phyloP scores from a whole-genome alignment of 2,329 filamentous ascomycete genomes.

The Ceratocystis variospora region DNA sequence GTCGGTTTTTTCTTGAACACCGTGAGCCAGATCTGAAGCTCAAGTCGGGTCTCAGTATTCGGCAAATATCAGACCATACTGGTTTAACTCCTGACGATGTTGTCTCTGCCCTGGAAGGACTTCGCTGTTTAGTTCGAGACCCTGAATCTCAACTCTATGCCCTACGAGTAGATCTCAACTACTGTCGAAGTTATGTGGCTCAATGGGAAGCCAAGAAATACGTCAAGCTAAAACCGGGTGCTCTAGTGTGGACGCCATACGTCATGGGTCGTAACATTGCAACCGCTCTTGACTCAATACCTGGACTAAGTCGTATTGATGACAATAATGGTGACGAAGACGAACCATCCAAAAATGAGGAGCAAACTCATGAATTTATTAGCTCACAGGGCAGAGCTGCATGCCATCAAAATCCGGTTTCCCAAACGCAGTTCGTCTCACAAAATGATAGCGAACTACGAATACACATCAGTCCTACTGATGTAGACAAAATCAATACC shows the following conservation, averaged over 20 bases:
- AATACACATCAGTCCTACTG: neutral
- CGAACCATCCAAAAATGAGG: neutral
- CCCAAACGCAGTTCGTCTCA: neutral
- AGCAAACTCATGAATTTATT: neutral
- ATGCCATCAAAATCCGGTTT: neutral
- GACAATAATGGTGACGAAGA: constrained; percentile 44
- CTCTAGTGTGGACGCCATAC: constrained; percentile 89
- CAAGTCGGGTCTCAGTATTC: constrained; percentile 40
- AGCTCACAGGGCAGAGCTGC: constrained; percentile 20
- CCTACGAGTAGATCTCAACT: constrained; percentile 70
- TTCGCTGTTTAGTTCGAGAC: constrained; percentile 80
- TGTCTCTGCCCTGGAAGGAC: constrained; percentile 78
- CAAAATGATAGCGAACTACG: constrained; percentile 11
- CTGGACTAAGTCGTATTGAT: constrained; percentile 68
- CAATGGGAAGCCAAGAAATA: constrained; percentile 86
- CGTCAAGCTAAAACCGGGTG: constrained; percentile 65
- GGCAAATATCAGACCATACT: constrained; percentile 69
- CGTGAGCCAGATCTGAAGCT: constrained; percentile 26
- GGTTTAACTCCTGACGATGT: constrained; percentile 96
- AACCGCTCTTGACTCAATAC: constrained; percentile 69
- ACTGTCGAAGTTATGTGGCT: constrained; percentile 73
- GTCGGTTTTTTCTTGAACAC: constrained; percentile 57
- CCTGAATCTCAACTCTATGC: constrained; percentile 80
- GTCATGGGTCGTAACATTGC: constrained; percentile 82
- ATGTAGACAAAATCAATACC: constrained; percentile 8